Evolutionary conservation across 768 basidiomycete species (phyloP).

Genomic region (Psilocybe cubensis): DNA sequence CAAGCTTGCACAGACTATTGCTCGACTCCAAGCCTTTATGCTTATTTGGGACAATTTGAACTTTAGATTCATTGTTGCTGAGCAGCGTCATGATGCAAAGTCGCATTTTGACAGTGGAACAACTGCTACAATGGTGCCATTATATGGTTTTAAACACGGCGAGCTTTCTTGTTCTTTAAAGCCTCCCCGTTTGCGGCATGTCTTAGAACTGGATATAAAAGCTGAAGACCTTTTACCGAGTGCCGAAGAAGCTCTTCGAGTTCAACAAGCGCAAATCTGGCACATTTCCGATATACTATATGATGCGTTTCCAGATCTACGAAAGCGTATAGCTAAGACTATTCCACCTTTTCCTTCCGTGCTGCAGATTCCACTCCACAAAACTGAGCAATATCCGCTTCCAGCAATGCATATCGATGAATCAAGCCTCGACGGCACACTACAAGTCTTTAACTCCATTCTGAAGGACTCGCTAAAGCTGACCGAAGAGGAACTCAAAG

Average conservation of each 20-base stretch:
- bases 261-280: constrained; percentile 15
- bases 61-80: too few species aligned
- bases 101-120: too few species aligned
- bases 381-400: constrained; percentile 22
- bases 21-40: constrained; percentile 14
- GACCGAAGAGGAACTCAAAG: constrained; percentile 14
- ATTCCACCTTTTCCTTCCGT: constrained; percentile 9
- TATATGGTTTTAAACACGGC: too few species aligned
- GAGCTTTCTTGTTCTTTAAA: too few species aligned
- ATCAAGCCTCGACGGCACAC: constrained; percentile 18
- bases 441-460: constrained; percentile 14
- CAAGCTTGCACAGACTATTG: constrained; percentile 7
- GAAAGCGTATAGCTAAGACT: neutral
- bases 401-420: constrained; percentile 21
- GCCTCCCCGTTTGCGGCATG: neutral
- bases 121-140: too few species aligned
- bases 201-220: constrained; percentile 1
- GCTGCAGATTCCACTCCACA: constrained; percentile 17
- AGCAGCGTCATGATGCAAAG: too few species aligned
- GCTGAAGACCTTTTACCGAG: constrained; percentile 14
- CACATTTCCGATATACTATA: constrained; percentile 21
- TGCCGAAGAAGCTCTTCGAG: neutral
- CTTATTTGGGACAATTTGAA: constrained; percentile 34
- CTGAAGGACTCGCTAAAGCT: constrained; percentile 8
- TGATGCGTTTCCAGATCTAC: constrained; percentile 8